Evolutionary conservation across 495 filamentous ascomycete genomes (phyloP).

Genomic region (Penicillium lividum): DNA sequence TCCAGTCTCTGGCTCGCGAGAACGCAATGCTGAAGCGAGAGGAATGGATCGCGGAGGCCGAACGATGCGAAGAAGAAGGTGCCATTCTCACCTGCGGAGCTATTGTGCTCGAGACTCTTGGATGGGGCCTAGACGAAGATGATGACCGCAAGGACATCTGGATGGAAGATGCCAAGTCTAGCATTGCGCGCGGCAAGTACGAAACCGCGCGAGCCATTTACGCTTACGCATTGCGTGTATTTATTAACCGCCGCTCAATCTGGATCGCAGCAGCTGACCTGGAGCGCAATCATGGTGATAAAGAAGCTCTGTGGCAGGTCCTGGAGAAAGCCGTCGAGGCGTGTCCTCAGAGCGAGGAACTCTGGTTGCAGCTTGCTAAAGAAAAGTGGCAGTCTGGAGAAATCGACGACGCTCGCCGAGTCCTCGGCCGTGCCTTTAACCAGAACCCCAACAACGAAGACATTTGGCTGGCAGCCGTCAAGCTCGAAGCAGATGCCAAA

Average conservation of each 20-base stretch:
- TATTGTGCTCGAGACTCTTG: slow-evolving; percentile 90
- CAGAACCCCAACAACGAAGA: slow-evolving; percentile 95
- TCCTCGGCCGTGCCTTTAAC: slow-evolving; percentile 84
- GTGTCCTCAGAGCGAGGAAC: slow-evolving; percentile 82
- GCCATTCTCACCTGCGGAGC: slow-evolving; percentile 81
- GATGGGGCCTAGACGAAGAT: slow-evolving; percentile 92
- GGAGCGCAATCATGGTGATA: slow-evolving; percentile 85
- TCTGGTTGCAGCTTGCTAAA: slow-evolving; percentile 95
- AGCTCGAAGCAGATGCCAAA: slow-evolving; percentile 85
- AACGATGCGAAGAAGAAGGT: slow-evolving; percentile 91
- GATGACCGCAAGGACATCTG: slow-evolving; percentile 94
- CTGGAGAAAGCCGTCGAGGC: slow-evolving; percentile 93
- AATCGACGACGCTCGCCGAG: slow-evolving; percentile 77
- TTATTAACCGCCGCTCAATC: slow-evolving; percentile 75
- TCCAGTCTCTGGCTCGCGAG: slow-evolving; percentile 85
- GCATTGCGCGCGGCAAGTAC: slow-evolving; percentile 75
- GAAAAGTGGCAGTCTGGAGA: slow-evolving; percentile 89
- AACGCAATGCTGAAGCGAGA: slow-evolving; percentile 96
- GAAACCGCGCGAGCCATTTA: slow-evolving; percentile 93
- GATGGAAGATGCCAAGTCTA: slow-evolving; percentile 85
- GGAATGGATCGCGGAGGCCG: slow-evolving; percentile 94
- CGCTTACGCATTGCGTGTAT: slow-evolving; percentile 84
- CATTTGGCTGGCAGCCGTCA: slow-evolving; percentile 94
- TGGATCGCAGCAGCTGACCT: slow-evolving; percentile 91
- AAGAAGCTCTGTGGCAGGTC: slow-evolving; percentile 77